Base-by-base conservation (phyloP, 2,329 filamentous ascomycete genomes). In the Xylariaceae sp. region DNA sequence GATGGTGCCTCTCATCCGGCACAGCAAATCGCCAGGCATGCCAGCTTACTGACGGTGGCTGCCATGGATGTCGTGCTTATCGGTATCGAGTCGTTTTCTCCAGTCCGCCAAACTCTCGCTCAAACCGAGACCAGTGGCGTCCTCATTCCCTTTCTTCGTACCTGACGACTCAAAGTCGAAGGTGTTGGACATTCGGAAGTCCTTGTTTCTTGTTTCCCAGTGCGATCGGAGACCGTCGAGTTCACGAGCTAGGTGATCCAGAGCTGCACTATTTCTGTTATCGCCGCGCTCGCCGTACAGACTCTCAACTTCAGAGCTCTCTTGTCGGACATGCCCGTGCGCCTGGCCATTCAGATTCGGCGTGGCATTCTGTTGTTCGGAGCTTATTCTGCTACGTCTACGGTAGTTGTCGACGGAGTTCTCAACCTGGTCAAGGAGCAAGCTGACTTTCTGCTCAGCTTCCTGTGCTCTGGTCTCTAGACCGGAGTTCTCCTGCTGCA, bases 191-290 rank as follows among this genome's bases (percentile, higher is more conserved):
- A 96, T 74, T 19, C 94, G 86, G 68, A 97, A 96, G 62, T 89
- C 95, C 70, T 95, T 94, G 72, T 92, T 96, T 11, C 90, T 96
- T 36, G 86, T 89, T 71, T 97, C 90, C 94, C 94, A 99, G 62
- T 96, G 91, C 45, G 78, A 89, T 45, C 92, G 83, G 42, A 99
- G 77, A 11, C 89, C 87, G 67, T 99, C 94, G 7, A 99, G 82
- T 72, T 99, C 94, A 55, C 83, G 90, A 11, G 94, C 92, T 19
- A 99, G 81, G 56, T 86, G 94, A 69, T 99, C 94, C 17, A 99
- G 79, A 3, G 91, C 92, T 58, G 72, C 75, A 62, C 79, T 82
- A 66, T 82, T 80, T 57, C 81, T 74, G 22, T 27, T 27, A 48
- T 80, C 73, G 58, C 79, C 76, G 3, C 78, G 65, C 10, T 75